Evolutionary conservation across 768 basidiomycete genomes (phyloP).

Genomic region (Terana coerulea): DNA sequence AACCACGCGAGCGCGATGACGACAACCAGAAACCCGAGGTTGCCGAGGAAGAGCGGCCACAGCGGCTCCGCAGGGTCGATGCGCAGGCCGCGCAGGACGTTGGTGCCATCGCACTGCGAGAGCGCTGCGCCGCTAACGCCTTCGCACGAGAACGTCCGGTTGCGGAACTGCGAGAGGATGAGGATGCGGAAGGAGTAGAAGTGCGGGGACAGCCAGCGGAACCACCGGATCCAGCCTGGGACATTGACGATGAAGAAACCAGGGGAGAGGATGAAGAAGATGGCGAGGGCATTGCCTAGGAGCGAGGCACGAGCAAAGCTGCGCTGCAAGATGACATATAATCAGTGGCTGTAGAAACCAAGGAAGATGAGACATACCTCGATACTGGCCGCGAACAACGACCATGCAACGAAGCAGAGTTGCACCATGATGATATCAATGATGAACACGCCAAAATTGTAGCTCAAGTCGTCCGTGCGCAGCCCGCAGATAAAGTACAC

Average conservation of each 20-base stretch:
- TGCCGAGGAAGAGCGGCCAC: constrained; percentile 12
- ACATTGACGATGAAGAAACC: constrained; percentile 12
- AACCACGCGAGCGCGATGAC: constrained; percentile 2
- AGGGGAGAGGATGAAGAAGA: constrained; percentile 12
- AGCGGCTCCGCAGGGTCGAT: constrained; percentile 11
- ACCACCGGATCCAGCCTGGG: constrained; percentile 11
- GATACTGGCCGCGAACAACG: constrained; percentile 27
- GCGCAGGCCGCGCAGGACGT: constrained; percentile 10
- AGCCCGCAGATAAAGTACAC: constrained; percentile 15
- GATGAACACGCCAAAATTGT: constrained; percentile 5
- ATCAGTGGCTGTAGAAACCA: not conserved
- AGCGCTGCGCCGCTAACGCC: constrained; percentile 8
- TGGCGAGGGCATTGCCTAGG: constrained; percentile 6
- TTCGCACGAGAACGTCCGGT: constrained; percentile 8
- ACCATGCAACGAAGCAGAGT: constrained; percentile 9
- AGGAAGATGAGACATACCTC: constrained; percentile 20
- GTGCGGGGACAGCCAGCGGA: constrained; percentile 12
- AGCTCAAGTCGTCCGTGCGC: constrained; percentile 5
- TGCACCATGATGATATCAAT: constrained; percentile 8
- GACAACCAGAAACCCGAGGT: constrained; percentile 7
- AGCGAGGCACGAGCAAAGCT: constrained; percentile 10
- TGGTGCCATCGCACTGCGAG: constrained; percentile 8
- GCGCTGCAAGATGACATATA: not conserved
- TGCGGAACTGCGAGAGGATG: constrained; percentile 11
- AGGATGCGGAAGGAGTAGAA: constrained; percentile 14